A percentile compares a stretch with the other conserved stretches of the same genome.
These are phyloP conservation scores for Vaccinium vitisidaea DNA, from an alignment of 148 eudicot species.

Conservation along the genomic window DNA sequence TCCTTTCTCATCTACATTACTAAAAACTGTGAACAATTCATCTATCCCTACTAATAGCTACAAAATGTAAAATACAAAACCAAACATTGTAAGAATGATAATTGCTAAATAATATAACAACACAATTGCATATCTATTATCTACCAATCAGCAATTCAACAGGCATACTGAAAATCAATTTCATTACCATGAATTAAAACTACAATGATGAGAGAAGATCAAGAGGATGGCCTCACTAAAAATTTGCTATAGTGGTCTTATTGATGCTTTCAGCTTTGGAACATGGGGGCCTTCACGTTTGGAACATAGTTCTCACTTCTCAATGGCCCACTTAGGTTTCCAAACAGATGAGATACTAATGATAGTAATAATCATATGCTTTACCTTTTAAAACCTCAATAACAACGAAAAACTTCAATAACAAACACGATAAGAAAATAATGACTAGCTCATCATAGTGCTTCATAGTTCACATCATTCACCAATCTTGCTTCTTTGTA, in stretches of 20 bases:
- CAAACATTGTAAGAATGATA: neutral
- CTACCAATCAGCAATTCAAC: neutral
- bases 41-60: neutral
- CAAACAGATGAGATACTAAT: neutral
- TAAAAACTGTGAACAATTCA: neutral
- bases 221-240: neutral
- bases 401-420: neutral
- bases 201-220: neutral
- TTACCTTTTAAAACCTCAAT: neutral
- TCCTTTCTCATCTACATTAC: neutral
- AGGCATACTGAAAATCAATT: neutral
- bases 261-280: neutral
- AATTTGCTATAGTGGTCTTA: neutral
- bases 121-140: neutral
- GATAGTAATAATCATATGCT: neutral
- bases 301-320: neutral
- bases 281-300: neutral
- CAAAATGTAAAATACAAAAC: neutral
- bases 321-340: neutral
- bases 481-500: slow-evolving; percentile 8
- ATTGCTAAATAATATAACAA: neutral
- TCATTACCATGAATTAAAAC: neutral
- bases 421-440: neutral
- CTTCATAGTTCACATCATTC: neutral
- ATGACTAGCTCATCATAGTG: neutral